Conservation (phyloP, 1,139 yeast species). For the Magnusiomyces suaveolens region DNA sequence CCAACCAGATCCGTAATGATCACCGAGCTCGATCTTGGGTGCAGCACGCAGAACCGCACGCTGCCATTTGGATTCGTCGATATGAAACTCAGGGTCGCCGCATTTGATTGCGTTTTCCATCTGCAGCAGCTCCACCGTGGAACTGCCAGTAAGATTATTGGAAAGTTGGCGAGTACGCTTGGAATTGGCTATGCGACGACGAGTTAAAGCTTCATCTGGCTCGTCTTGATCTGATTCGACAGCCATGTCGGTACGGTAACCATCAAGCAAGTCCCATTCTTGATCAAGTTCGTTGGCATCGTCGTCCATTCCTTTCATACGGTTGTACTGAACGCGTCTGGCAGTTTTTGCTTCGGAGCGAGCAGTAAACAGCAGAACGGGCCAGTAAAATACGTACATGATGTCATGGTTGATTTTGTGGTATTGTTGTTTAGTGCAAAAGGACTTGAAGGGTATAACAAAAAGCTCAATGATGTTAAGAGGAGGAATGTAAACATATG, state of each 20-base stretch:
- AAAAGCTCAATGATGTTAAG: constrained; percentile 60
- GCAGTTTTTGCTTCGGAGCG: constrained; percentile 57
- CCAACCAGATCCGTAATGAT: constrained; percentile 53
- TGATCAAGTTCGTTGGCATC: constrained; percentile 74
- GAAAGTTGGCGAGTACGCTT: constrained; percentile 13
- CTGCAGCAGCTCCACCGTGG: constrained; percentile 23
- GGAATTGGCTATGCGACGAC: constrained; percentile 10
- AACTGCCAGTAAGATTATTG: constrained; percentile 5
- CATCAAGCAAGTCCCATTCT: constrained; percentile 80
- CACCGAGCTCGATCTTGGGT: constrained; percentile 52
- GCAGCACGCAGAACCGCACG: constrained; percentile 39
- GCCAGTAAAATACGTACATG: constrained; percentile 60
- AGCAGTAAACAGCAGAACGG: constrained; percentile 53
- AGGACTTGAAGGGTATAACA: constrained; percentile 36
- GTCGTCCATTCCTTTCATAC: constrained; percentile 55
- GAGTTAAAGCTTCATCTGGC: constrained; percentile 31
- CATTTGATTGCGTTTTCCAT: constrained; percentile 41
- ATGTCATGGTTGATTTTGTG: constrained; percentile 32
- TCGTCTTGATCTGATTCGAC: constrained; percentile 21
- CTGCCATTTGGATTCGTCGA: constrained; percentile 43
- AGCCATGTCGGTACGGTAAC: constrained; percentile 37
- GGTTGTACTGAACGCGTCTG: constrained; percentile 59
- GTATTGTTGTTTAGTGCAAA: constrained; percentile 28
- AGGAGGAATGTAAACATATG: constrained; percentile 78
- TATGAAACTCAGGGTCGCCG: constrained; percentile 62